phyloP scores from a whole-genome alignment of 2,329 filamentous ascomycete genomes.

The Monosporascus sp. region DNA sequence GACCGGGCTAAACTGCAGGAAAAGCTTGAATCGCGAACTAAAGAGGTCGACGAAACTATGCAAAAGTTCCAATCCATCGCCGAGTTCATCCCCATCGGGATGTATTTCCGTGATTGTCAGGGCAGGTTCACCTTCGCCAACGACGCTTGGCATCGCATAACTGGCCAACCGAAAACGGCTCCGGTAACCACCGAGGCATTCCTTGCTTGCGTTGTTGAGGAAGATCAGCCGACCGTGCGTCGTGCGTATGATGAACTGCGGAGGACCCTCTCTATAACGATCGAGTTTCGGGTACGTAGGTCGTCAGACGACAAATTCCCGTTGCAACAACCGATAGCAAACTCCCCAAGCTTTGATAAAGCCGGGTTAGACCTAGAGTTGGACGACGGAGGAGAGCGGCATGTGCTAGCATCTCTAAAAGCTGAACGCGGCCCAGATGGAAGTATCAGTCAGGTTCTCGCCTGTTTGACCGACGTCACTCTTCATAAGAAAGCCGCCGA shows the following conservation, averaged over 20 bases:
- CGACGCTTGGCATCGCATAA: slow-evolving; percentile 56
- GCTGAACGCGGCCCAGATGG: slow-evolving; percentile 40
- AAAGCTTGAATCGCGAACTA: slow-evolving; percentile 53
- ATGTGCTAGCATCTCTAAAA: slow-evolving; percentile 43
- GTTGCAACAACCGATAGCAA: slow-evolving; percentile 23
- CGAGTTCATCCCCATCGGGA: slow-evolving; percentile 68
- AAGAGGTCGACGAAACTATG: slow-evolving; percentile 48
- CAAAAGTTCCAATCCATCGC: slow-evolving; percentile 65
- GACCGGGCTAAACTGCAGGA: slow-evolving; percentile 63
- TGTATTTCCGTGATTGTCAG: slow-evolving; percentile 62
- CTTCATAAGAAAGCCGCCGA: slow-evolving; percentile 44
- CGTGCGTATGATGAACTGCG: slow-evolving; percentile 37
- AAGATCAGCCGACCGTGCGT: slow-evolving; percentile 37
- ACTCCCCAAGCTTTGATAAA: slow-evolving; percentile 32
- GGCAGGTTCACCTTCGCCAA: slow-evolving; percentile 68
- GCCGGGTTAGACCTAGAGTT: slow-evolving; percentile 29
- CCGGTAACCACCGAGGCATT: slow-evolving; percentile 31
- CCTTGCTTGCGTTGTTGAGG: slow-evolving; percentile 39
- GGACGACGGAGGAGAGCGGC: slow-evolving; percentile 29
- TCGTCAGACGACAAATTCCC: slow-evolving; percentile 16
- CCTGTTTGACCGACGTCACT: slow-evolving; percentile 47
- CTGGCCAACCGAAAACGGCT: slow-evolving; percentile 34
- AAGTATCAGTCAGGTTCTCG: slow-evolving; percentile 39
- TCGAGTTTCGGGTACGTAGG: slow-evolving; percentile 40
- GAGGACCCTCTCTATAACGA: slow-evolving; percentile 33